Base-by-base conservation (phyloP, 2,329 filamentous ascomycete species). In the Cordyceps javanica region DNA sequence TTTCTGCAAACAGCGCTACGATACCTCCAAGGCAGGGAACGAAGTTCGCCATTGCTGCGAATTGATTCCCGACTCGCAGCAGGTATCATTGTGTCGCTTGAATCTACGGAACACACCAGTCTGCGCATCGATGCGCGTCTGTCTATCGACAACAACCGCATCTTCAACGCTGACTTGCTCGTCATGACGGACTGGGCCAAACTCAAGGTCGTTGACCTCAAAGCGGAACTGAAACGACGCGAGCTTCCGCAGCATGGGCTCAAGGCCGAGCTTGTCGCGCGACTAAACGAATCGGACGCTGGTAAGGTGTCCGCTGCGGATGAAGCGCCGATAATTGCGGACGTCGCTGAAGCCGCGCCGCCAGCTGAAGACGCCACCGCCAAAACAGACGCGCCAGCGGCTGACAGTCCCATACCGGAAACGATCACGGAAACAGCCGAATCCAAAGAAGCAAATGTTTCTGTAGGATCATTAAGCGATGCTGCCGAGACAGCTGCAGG, bases 201-300 rank as follows among this genome's bases (percentile, higher is more conserved):
- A 71, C 79, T 86, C 66, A 92, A 89, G 73, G 89, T 93, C 61
- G 77, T 85, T 34, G 87, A 91, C 66, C 80, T 93, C 59, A 88
- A 87, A 71, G 82, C 83, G 23, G 88, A 91, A 75, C 79, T 92
- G 42, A 91, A 89, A 72, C 78, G 77, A 59, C 82, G 88, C 62
- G 85, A 85, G n/a, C 80, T 92, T 39, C 75, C 84, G 6, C 81
- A 85, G 60, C 82, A 82, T 25, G 89, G 89, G 9, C 78, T 91
- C 54, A 89, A 91, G 69, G 79, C 85, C 25, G 88, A 88, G 60
- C 81, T 91, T 48, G 78, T 92, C 57, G 81, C 86, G 60, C 82
- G 87, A 59, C 73, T 93, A 46, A 68, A 76, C 48, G 73, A 72
- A 50, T 73, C 72, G 34, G 74, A 76, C 42, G 39, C 45, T 13